Conservation (phyloP, 225 moss, liverwort and hornwort species). For the Physcomitrellopsis africana region DNA sequence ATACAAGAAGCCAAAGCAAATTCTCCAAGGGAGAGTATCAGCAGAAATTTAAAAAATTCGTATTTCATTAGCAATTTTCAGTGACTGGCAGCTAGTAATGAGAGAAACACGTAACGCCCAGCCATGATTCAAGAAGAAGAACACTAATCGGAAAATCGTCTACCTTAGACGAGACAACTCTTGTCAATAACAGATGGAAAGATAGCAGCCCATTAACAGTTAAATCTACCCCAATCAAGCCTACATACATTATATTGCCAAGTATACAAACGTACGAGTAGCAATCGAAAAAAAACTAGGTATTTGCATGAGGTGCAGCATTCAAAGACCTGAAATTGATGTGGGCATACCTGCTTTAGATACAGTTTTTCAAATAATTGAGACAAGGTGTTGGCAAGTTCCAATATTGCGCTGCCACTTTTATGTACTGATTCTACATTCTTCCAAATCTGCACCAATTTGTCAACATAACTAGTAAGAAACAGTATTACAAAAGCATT, state of each 20-base stretch:
- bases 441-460: slow-evolving; percentile 75
- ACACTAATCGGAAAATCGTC: not conserved
- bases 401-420: slow-evolving; percentile 57
- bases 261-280: slow-evolving; percentile 11
- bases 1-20: too few relatives aligned
- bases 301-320: not conserved
- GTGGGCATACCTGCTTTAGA: slow-evolving; percentile 73
- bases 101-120: not conserved
- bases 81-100: not conserved
- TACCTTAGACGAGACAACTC: not conserved
- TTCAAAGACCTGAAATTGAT: not conserved
- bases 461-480: slow-evolving; percentile 25
- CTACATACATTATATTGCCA: slow-evolving; percentile 3
- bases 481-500: not conserved
- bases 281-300: not conserved
- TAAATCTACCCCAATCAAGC: not conserved
- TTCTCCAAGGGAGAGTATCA: not conserved
- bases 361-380: slow-evolving; percentile 85
- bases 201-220: not conserved
- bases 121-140: not conserved
- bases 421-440: slow-evolving; percentile 73
- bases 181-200: not conserved
- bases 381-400: slow-evolving; percentile 62
- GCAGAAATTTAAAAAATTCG: not conserved
- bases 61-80: slow-evolving; percentile 12